Evolutionary conservation across 805 yeast genomes (phyloP), one percentile per base, ranked within the genome.

Genomic region (Yamadazyma ubonensis): DNA sequence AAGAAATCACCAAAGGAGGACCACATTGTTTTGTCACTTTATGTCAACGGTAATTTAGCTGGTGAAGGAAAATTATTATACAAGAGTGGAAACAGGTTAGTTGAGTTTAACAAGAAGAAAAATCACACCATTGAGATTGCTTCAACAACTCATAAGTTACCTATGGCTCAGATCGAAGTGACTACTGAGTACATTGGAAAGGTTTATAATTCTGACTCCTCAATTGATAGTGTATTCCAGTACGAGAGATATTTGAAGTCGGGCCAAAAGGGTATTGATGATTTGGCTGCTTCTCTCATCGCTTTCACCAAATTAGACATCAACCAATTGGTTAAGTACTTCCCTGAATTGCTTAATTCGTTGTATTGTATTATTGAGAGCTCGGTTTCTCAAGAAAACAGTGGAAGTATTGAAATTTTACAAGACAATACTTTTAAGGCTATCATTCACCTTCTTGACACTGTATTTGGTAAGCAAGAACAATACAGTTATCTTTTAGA

Each of bases 171-270:
- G 27, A 64, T 71, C 18, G 84, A 83, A 47, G 50, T 85, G 14
- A 67, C 75, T 12, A 66, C 85, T 0, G 79, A 75, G 37, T 86
- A 84, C 56, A 78, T 81, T 40, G 96, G 96, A 18, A 81, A 75
- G 48, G 57, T 65, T 11, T 83, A 67, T 61, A 84, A 85, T 51
- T 61, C 78, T 14, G 87, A 82, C 43, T 37, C 62, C 5, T 61
- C 81, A 3, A 67, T 83, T 42, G 77, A 75, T 29, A 69, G 71
- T 22, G 61, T 86, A 33, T 55, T 81, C 47, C 70, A 73, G 43
- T 78, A 81, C 75, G 75, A 67, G 42, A 56, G 68, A 26, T 57
- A 71, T 18, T 71, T 71, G 50, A 75, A 71, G 43, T 58, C 58
- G 2, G 74, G 70, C 17, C 50, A 63, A 6, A 58, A 58, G 36